Base-by-base conservation (phyloP, 495 filamentous ascomycete genomes). In the Saxophila tyrrhenica region DNA sequence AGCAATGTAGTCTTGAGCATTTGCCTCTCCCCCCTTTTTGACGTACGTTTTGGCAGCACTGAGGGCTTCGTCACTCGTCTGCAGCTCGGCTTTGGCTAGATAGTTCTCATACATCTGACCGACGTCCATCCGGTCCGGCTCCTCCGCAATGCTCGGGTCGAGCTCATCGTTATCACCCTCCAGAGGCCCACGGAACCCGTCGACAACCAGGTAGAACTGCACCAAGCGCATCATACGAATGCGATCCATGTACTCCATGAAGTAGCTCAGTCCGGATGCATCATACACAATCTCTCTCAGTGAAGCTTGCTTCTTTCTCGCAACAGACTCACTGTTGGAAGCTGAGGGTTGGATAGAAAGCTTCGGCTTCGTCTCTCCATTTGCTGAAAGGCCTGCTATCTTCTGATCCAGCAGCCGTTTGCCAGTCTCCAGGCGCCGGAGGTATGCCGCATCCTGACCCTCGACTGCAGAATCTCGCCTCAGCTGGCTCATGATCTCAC, bases 181-280 rank as follows among this genome's bases (percentile, higher is more conserved):
- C 2, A 99, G 72, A 3, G 94, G 94, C 65, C 92, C 94, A n/a
- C 94, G 83, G 63, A 97, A 84, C 1, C 94, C 90, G 71, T 97
- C 92, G 16, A 97, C 94, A 21, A 97, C 91, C 43, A 99, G 84
- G 90, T 90, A 99, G 68, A 95, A 99, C 64, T 99, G 94, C 0
- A 99, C 92, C 39, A 95, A 69, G 15, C 83, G 77, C 82, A 96
- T 89, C 5, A 94, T 75, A 25, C 78, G 73, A 64, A 87, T 83
- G 24, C 91, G 85, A 67, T 99, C 94, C 94, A 97, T 96, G 66
- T 89, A 96, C 63, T 99, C 94, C 94, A 97, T 99, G 66, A 97
- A 96, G 65, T 95, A 99, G 11, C 90, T 96, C 16, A 97, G 73
- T 5, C 89, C 90, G 0, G 91, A 82, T 9, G 91, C 80, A 67